Conservation (phyloP, 805 yeast species). For the Saccharomyces paradoxus region DNA sequence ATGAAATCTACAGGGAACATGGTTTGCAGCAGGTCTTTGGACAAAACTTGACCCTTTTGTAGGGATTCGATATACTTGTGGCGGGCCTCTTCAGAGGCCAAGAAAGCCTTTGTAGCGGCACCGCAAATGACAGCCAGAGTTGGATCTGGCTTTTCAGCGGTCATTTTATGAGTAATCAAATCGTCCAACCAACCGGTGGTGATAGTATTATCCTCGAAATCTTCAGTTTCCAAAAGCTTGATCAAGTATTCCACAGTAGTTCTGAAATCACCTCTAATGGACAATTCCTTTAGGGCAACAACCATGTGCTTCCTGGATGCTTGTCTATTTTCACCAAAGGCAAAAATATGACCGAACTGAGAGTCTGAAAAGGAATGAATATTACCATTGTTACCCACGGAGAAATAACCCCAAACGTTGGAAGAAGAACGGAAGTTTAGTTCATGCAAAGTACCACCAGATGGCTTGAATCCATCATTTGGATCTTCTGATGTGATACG, state of each 20-base stretch:
- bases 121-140: slow-evolving; percentile 90
- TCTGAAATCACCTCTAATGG: slow-evolving; percentile 96
- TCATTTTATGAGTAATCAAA: slow-evolving; percentile 82
- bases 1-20: slow-evolving; percentile 90
- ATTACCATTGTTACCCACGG: slow-evolving; percentile 92
- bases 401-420: slow-evolving; percentile 99
- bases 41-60: slow-evolving; percentile 92
- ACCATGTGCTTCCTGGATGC: slow-evolving; percentile 98
- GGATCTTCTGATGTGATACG: slow-evolving; percentile 99
- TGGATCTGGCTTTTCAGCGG: slow-evolving; percentile 95
- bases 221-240: slow-evolving; percentile 91
- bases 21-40: slow-evolving; percentile 71
- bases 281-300: slow-evolving; percentile 91
- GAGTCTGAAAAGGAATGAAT: slow-evolving; percentile 97
- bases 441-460: slow-evolving; percentile 94
- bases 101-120: slow-evolving; percentile 92
- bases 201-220: slow-evolving; percentile 89
- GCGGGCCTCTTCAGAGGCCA: slow-evolving; percentile 62
- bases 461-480: slow-evolving; percentile 97
- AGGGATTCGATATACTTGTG: slow-evolving; percentile 65
- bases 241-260: slow-evolving; percentile 96
- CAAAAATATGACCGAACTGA: slow-evolving; percentile 97
- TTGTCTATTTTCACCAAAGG: slow-evolving; percentile 97
- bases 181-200: slow-evolving; percentile 99
- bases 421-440: slow-evolving; percentile 94